Percentiles rank a stretch among this genome's conserved stretches.
phyloP scores from a whole-genome alignment of 306 rosid genomes.

The Medicago arabica region DNA sequence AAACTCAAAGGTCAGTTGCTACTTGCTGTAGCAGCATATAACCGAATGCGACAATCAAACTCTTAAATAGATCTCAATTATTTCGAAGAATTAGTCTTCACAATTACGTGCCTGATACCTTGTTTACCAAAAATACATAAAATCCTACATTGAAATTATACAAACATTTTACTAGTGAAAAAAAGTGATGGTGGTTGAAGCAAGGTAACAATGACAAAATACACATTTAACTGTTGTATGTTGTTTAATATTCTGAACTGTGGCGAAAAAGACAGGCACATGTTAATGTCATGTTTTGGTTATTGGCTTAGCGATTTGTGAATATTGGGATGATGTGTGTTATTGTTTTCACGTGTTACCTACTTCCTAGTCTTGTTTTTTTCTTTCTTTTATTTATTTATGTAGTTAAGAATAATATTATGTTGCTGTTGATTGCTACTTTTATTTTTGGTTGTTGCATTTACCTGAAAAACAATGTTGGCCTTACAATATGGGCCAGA shows the following conservation, averaged over 20 bases:
- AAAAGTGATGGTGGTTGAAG: not conserved
- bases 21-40: no score
- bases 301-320: no score
- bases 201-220: constrained; percentile 20
- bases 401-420: not conserved
- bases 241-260: constrained; percentile 29
- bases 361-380: not conserved
- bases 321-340: no score
- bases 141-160: no score
- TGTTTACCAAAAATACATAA: not conserved
- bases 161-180: not conserved
- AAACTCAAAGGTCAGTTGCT: no score
- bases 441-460: constrained; percentile 15
- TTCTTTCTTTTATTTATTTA: not conserved
- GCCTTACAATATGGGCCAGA: constrained; percentile 90
- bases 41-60: no score
- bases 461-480: constrained; percentile 88
- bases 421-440: not conserved
- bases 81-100: no score
- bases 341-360: constrained; percentile 35
- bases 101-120: no score
- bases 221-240: constrained; percentile 15
- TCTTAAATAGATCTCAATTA: no score
- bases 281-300: not conserved
- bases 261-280: constrained; percentile 35